Evolutionary conservation across 2,329 filamentous ascomycete genomes (phyloP), one percentile per base, ranked within the genome.

Genomic region (Ophiocordyceps australis): DNA sequence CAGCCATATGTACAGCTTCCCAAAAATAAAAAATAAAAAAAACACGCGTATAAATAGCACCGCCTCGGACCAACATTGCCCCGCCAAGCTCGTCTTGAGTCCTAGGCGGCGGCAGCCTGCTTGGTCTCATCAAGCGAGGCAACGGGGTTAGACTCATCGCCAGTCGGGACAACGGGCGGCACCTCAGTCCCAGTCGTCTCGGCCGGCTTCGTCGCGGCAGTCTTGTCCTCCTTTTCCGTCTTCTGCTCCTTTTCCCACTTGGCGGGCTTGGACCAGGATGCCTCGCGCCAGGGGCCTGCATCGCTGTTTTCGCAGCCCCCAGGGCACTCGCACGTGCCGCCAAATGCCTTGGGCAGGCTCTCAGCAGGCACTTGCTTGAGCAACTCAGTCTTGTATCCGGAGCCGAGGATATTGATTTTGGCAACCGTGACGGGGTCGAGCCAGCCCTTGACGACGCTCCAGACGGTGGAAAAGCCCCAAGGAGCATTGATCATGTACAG

Each of bases 401-500:
- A 57, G 36, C 85, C 82, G 20, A 95, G 65, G 30, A 98, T 74
- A 55, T 92, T 73, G 47, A 98, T 98, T 71, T 98, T 98, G 47
- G 75, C 65, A 32, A 92, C 85, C 24, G 89, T 98, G 44, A 98
- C 83, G 26, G 89, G 89, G 57, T 98, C 89, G 42, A 98, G 67
- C 71, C 89, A 95, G 38, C 74, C 73, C 66, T 91, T 94, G 54
- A 95, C 69, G 30, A 91, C 65, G 47, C 58, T 65, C 66, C 89
- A 98, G 35, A 83, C 78, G 38, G 67, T 66, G 33, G 75, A 75
- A 65, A 95, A 95, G 15, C 85, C 85, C 85, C 85, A 95, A 13
- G 83, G 83, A 4, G 86, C 81, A 57, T 98, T 98, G 72, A 98
- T 94, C 41, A 98, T 60, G 65, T 93, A 98, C 47, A 98, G 66